Percentiles rank a stretch among this genome's conserved stretches.
Evolutionary conservation across 2,329 filamentous ascomycete species (phyloP).

Genomic region (Diplodia seriata): DNA sequence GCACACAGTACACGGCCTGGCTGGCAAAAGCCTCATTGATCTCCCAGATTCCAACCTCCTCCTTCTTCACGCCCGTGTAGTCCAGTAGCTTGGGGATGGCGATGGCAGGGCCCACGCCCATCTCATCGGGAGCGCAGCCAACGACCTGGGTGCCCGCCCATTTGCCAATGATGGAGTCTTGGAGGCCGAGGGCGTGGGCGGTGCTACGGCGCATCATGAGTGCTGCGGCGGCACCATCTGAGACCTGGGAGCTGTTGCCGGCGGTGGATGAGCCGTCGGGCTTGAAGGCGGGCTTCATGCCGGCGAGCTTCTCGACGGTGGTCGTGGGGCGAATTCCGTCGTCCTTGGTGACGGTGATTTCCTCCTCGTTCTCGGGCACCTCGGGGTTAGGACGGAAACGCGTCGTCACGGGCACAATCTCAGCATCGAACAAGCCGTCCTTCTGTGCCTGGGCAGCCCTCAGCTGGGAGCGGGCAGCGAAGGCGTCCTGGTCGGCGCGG

Average conservation of each 20-base stretch:
- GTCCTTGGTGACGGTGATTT: constrained; percentile 74
- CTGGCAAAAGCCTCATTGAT: constrained; percentile 83
- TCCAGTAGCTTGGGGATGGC: constrained; percentile 84
- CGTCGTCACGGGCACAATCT: constrained; percentile 83
- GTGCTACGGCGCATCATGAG: constrained; percentile 86
- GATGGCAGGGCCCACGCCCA: constrained; percentile 88
- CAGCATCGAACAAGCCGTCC: constrained; percentile 73
- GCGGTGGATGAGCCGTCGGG: constrained; percentile 78
- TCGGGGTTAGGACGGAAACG: constrained; percentile 70
- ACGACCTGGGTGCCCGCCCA: constrained; percentile 79
- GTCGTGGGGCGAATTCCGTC: constrained; percentile 80
- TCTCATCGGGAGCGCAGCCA: constrained; percentile 87
- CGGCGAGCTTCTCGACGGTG: constrained; percentile 72
- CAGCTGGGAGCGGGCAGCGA: constrained; percentile 76
- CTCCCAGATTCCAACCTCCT: constrained; percentile 86
- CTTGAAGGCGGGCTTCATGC: constrained; percentile 86
- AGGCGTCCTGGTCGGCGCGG: constrained; percentile 79
- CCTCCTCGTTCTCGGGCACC: constrained; percentile 55
- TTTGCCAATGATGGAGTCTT: constrained; percentile 73
- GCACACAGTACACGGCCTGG: constrained; percentile 72
- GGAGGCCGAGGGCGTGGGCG: constrained; percentile 75
- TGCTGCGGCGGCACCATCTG: constrained; percentile 83
- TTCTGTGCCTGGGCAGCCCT: constrained; percentile 75
- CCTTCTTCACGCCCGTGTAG: constrained; percentile 68
- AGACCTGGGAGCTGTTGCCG: constrained; percentile 85